Conservation (phyloP, 2,329 filamentous ascomycete genomes). For the Cylindrodendrum hubeiense region DNA sequence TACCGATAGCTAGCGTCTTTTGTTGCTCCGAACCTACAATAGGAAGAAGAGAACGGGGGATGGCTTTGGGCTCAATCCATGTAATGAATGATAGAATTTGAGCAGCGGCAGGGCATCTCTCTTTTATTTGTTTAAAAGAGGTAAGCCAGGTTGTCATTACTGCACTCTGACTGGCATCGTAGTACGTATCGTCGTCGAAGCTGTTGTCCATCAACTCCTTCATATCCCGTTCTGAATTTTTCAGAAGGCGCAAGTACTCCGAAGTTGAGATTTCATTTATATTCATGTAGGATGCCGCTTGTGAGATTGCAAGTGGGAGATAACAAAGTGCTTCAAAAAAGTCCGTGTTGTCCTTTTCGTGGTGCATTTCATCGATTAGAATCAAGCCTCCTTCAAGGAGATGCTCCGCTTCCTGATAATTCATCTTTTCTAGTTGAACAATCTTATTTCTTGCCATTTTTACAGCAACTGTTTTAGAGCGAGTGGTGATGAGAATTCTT, state of each 20-base stretch:
- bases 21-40: slow-evolving; percentile 25
- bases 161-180: slow-evolving; percentile 49
- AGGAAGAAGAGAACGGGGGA: slow-evolving; percentile 53
- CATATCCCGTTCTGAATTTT: slow-evolving; percentile 46
- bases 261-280: slow-evolving; percentile 38
- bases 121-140: slow-evolving; percentile 55
- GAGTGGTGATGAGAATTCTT: slow-evolving; percentile 50
- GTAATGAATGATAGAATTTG: slow-evolving; percentile 56
- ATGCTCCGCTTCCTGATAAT: not conserved
- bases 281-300: slow-evolving; percentile 58
- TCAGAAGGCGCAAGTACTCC: slow-evolving; percentile 51
- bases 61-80: slow-evolving; percentile 54
- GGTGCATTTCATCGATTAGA: not conserved
- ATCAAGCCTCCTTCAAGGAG: not conserved
- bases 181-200: slow-evolving; percentile 50
- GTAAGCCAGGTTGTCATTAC: slow-evolving; percentile 55
- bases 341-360: not conserved
- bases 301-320: slow-evolving; percentile 54
- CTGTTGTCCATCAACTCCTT: slow-evolving; percentile 32
- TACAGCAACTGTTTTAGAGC: slow-evolving; percentile 45
- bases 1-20: slow-evolving; percentile 46
- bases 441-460: slow-evolving; percentile 32
- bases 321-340: slow-evolving; percentile 44
- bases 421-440: slow-evolving; percentile 4
- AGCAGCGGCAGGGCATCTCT: slow-evolving; percentile 46